Evolutionary conservation across 1,284 basidiomycete genomes (phyloP).

Genomic region (Sporisorium scitamineum): DNA sequence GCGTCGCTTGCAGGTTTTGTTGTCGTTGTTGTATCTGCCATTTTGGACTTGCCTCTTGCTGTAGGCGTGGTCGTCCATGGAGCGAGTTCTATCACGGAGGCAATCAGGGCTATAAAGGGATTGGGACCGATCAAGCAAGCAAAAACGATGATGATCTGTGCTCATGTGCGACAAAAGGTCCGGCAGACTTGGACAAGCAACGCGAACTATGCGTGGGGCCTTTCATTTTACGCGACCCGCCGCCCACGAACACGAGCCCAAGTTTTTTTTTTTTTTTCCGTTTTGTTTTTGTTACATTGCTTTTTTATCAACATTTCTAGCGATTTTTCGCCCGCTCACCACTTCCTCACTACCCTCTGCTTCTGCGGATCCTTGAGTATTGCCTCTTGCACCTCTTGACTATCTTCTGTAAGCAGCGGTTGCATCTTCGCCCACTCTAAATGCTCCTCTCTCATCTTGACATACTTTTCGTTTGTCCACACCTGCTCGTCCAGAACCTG

Average conservation of each 20-base stretch:
- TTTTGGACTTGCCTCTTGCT: neutral
- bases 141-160: constrained; percentile 25
- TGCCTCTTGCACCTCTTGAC: constrained; percentile 19
- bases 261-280: too few species aligned
- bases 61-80: neutral
- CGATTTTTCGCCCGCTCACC: neutral
- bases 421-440: constrained; percentile 14
- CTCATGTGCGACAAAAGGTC: neutral
- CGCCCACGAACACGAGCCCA: too few species aligned
- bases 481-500: constrained; percentile 23
- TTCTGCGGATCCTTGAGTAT: constrained; percentile 8
- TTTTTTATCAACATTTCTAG: neutral
- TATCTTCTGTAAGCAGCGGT: constrained; percentile 1
- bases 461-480: constrained; percentile 33
- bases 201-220: too few species aligned
- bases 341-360: constrained; percentile 19
- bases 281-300: constrained; percentile 3
- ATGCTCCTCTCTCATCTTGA: constrained; percentile 26
- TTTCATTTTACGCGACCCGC: constrained; percentile 12
- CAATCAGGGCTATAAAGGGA: too few species aligned
- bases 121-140: neutral
- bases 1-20: neutral
- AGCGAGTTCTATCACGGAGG: too few species aligned
- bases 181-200: constrained; percentile 20
- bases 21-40: neutral